phyloP scores from a whole-genome alignment of 164 flowering plant genomes.

The Nelumbo lutea region DNA sequence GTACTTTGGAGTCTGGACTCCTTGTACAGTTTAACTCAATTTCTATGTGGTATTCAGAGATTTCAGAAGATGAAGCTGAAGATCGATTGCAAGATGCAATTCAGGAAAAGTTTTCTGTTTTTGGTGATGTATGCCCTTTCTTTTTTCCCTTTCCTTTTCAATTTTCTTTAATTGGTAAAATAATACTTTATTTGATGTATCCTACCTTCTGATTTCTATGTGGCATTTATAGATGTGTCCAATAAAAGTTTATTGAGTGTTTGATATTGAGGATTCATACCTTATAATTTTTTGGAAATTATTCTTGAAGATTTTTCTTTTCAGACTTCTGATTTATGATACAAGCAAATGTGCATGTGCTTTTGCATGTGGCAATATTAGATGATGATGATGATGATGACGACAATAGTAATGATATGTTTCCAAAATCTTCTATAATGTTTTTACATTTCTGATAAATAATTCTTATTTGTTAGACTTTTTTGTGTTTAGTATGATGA shows the following conservation, averaged over 20 bases:
- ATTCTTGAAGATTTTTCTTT: no score
- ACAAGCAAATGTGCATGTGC: no score
- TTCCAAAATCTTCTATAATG: no score
- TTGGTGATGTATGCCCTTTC: constrained; percentile 75
- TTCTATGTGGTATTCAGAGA: constrained; percentile 48
- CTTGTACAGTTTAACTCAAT: not conserved
- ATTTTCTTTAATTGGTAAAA: not conserved
- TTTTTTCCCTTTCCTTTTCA: not conserved
- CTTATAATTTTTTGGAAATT: not conserved
- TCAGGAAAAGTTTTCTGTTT: constrained; percentile 83
- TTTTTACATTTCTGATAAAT: no score
- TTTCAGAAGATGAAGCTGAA: constrained; percentile 95
- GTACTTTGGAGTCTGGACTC: not conserved
- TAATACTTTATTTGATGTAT: no score
- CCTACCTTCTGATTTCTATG: no score
- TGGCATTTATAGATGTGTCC: not conserved
- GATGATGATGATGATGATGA: no score
- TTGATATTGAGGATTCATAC: not conserved
- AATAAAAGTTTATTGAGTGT: not conserved
- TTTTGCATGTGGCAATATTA: no score
- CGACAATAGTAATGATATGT: no score
- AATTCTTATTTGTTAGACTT: no score
- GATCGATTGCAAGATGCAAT: constrained; percentile 88
- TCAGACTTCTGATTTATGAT: no score
- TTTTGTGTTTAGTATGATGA: no score